Evolutionary conservation across 2,329 filamentous ascomycete genomes (phyloP), one percentile per base, ranked within the genome.

Genomic region (Cladosporium sp.): DNA sequence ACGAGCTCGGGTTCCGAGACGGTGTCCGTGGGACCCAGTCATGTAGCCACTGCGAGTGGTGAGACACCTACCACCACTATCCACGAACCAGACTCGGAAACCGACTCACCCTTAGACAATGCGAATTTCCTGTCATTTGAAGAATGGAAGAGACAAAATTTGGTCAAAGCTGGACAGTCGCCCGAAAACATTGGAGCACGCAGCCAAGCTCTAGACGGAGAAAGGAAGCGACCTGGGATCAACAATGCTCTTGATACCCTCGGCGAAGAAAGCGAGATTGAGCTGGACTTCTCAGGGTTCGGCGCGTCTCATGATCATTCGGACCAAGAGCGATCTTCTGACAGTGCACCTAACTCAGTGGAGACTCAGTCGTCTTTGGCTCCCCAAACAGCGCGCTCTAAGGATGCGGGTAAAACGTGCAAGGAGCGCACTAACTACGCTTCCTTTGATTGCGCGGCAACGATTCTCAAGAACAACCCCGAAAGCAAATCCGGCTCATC

Each of bases 401-500:
- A 95, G 73, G 92, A 97, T 73, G 94, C 94, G 3, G 94, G 94
- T 7, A 96, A 90, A 73, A 99, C 94, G 0, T 97, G 93, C 82
- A 97, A 97, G 74, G 94, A 97, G 75, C 84, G 94, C 45, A 97
- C 96, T 74, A 97, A 96, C 57, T 99, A 96, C 75, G 92, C 94
- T 6, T 97, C 93, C 0, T 97, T 97, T 69, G 94, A 99, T 73
- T 96, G 92, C 61, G 94, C 94, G 11, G 94, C 94, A 12, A 97
- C 91, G 0, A 85, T 97, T 28, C 80, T 96, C 62, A 97, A 97
- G 77, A 90, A 90, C 2, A 96, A 95, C 69, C 80, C 84, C 3
- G 88, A 92, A 62, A 89, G 90, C 58, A 95, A 94, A 73, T 95
- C 94, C 62, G 82, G 92, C 15, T 95, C 92, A 60, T 88, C 92